Evolutionary conservation across 352 stramenopile species (phyloP).

Genomic region (Phytophthora ramorum): DNA sequence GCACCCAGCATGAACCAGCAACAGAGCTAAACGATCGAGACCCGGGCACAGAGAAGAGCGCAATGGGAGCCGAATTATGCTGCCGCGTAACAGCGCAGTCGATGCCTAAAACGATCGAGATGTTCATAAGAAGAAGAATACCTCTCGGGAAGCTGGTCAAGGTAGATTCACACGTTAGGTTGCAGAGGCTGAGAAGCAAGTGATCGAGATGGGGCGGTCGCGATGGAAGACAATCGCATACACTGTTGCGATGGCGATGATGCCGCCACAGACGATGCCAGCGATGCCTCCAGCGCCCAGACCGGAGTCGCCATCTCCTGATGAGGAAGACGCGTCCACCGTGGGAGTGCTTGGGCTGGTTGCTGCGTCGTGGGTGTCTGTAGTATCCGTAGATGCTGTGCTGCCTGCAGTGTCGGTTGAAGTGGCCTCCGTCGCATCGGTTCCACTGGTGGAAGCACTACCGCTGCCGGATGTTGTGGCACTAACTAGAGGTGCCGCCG

Average conservation of each 20-base stretch:
- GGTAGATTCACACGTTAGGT: not conserved
- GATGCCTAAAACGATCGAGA: too few species aligned
- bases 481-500: conserved; percentile 29
- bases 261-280: not conserved
- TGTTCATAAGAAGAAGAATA: too few species aligned
- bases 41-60: too few species aligned
- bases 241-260: not conserved
- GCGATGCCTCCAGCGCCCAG: not conserved
- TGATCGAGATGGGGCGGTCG: conserved; percentile 3
- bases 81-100: too few species aligned
- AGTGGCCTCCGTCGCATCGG: not conserved
- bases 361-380: not conserved
- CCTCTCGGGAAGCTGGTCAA: too few species aligned
- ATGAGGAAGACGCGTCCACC: not conserved
- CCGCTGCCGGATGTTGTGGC: not conserved
- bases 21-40: too few species aligned
- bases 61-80: too few species aligned
- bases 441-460: not conserved
- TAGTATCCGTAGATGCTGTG: not conserved
- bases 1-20: too few species aligned
- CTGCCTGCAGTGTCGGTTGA: not conserved
- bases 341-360: conserved; percentile 2
- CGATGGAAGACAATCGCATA: conserved; percentile 10
- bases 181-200: conserved; percentile 1
- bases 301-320: conserved; percentile 1